These are phyloP conservation scores for Nemania sp. DNA, from an alignment of 2,329 filamentous ascomycete species.

Conservation along the genomic window DNA sequence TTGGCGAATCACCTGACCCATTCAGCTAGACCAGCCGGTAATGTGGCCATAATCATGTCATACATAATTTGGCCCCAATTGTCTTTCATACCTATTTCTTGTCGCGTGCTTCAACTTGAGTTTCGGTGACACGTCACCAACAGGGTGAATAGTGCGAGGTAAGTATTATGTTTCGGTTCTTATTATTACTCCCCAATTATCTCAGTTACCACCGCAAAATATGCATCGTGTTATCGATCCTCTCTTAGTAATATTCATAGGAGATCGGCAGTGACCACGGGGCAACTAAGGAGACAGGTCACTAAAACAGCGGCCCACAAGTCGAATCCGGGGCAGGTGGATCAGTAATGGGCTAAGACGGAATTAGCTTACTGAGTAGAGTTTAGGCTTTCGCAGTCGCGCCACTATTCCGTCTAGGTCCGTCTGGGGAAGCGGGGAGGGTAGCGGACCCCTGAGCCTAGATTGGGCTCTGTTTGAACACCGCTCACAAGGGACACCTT, in stretches of 20 bases:
- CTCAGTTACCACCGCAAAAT: neutral
- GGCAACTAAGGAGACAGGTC: neutral
- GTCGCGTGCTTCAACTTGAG: neutral
- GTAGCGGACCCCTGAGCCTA: conserved; percentile 28
- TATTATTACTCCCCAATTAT: neutral
- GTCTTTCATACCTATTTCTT: neutral
- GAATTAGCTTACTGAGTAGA: conserved; percentile 25
- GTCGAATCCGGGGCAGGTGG: conserved; percentile 38
- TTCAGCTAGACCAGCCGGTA: neutral
- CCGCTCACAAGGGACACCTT: neutral
- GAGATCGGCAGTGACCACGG: neutral
- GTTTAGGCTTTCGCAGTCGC: conserved; percentile 18
- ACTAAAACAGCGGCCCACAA: conserved; percentile 14
- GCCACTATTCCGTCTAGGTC: conserved; percentile 27
- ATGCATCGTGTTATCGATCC: neutral
- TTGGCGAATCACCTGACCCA: conserved; percentile 5
- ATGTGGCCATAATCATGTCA: conserved; percentile 4
- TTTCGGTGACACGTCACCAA: neutral
- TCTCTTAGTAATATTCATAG: neutral
- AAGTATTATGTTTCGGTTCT: neutral
- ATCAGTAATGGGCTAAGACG: conserved; percentile 10
- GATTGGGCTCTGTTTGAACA: conserved; percentile 2
- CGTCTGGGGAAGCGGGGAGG: conserved; percentile 39
- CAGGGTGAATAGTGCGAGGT: neutral
- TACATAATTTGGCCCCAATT: neutral